Conservation (phyloP, 345 rosid genomes). For the Melaleuca quinquenervia region DNA sequence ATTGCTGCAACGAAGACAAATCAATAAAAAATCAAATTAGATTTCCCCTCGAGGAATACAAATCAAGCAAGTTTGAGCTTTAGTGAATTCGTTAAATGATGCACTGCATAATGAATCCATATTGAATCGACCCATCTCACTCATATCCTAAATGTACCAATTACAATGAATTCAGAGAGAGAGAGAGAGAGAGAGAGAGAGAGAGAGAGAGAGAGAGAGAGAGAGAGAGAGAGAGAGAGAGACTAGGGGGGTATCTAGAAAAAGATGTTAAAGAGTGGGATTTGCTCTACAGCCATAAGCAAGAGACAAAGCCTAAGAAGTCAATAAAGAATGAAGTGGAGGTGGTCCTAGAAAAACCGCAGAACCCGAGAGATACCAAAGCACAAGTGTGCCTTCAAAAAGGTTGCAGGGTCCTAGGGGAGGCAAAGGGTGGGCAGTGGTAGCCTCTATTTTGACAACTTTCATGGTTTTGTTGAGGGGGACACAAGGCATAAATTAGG, state of each 20-base stretch:
- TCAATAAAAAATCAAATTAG: not conserved
- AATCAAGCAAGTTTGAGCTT: not conserved
- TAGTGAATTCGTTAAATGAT: not conserved
- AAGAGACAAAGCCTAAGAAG: constrained; percentile 3
- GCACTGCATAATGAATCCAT: not conserved
- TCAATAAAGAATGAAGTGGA: constrained; percentile 10
- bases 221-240: not conserved
- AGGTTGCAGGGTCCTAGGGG: constrained; percentile 18
- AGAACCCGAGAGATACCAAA: constrained; percentile 37
- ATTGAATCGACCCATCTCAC: not conserved
- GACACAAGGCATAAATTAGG: constrained; percentile 49
- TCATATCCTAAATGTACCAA: not conserved
- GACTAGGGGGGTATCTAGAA: not conserved
- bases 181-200: not conserved
- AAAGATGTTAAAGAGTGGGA: not conserved
- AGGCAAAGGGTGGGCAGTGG: constrained; percentile 39
- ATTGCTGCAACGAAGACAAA: not conserved
- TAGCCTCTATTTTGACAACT: constrained; percentile 23
- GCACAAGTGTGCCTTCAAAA: constrained; percentile 5
- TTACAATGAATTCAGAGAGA: not conserved
- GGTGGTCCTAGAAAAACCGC: constrained; percentile 7
- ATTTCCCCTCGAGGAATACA: not conserved
- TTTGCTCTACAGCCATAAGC: not conserved
- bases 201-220: not conserved
- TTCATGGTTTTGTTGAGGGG: constrained; percentile 67